Evolutionary conservation across 2,329 filamentous ascomycete species (phyloP).

Genomic region (Diaporthe citri): DNA sequence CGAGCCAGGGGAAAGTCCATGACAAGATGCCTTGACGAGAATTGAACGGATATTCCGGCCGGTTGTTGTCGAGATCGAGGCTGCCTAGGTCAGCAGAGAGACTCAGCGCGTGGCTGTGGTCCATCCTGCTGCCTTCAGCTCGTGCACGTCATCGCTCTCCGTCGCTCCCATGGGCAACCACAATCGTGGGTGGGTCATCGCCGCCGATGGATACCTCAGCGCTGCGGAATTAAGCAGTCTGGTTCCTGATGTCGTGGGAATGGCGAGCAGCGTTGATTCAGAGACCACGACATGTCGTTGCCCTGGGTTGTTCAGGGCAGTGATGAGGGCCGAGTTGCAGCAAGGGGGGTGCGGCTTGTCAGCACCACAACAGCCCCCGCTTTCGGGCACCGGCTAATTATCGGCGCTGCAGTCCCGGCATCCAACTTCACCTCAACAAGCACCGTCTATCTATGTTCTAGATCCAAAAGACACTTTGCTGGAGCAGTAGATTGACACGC

Average conservation of each 20-base stretch:
- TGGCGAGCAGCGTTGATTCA: not conserved
- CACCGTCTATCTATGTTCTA: not conserved
- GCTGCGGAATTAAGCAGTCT: no score
- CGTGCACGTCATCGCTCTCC: not conserved
- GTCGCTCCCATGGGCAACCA: not conserved
- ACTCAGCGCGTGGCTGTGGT: not conserved
- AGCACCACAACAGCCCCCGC: not conserved
- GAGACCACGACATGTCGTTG: not conserved
- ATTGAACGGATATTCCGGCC: not conserved
- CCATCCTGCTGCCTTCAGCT: not conserved
- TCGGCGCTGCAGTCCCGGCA: not conserved
- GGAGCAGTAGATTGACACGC: not conserved
- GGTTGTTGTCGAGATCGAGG: not conserved
- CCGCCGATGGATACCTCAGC: not conserved
- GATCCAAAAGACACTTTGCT: not conserved
- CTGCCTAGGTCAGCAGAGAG: not conserved
- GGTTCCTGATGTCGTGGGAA: no score
- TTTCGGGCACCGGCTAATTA: not conserved
- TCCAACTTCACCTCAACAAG: not conserved
- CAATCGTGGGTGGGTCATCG: not conserved
- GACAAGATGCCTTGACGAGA: not conserved
- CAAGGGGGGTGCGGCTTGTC: not conserved
- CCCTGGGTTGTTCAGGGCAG: not conserved
- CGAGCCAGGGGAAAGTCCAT: not conserved
- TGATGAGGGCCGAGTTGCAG: not conserved